phyloP scores from a whole-genome alignment of 1,284 basidiomycete species.

The Hymenochaete sp. region DNA sequence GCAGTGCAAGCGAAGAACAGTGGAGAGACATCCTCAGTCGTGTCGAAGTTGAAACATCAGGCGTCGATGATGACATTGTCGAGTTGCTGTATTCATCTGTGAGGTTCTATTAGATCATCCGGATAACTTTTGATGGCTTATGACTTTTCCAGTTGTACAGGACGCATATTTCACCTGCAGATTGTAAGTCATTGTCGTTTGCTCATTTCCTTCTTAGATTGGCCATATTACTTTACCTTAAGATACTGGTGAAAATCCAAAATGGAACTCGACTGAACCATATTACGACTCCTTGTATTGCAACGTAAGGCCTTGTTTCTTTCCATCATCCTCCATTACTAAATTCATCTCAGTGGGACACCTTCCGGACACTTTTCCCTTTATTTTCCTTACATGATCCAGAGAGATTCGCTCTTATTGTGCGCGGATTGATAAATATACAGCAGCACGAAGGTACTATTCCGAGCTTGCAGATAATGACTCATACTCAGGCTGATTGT shows the following conservation, averaged over 20 bases:
- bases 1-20: slow-evolving; percentile 32
- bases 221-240: not conserved
- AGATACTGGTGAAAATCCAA: slow-evolving; percentile 66
- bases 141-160: slow-evolving; percentile 41
- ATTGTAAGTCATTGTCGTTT: slow-evolving; percentile 34
- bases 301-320: slow-evolving; percentile 36
- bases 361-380: slow-evolving; percentile 50
- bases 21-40: slow-evolving; percentile 52
- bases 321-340: not conserved
- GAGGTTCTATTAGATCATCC: slow-evolving; percentile 17
- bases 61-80: slow-evolving; percentile 40
- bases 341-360: slow-evolving; percentile 44
- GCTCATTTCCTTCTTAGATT: not conserved
- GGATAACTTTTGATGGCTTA: not conserved
- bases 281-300: slow-evolving; percentile 65
- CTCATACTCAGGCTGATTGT: no score
- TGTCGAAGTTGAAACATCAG: slow-evolving; percentile 43
- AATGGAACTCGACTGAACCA: slow-evolving; percentile 55
- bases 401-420: slow-evolving; percentile 44
- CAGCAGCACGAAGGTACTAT: slow-evolving; percentile 51
- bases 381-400: slow-evolving; percentile 57
- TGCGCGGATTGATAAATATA: slow-evolving; percentile 56
- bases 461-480: not conserved
- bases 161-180: slow-evolving; percentile 58
- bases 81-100: slow-evolving; percentile 54